Conservation (phyloP, 352 stramenopile genomes). For the Globisporangium nagaii region DNA sequence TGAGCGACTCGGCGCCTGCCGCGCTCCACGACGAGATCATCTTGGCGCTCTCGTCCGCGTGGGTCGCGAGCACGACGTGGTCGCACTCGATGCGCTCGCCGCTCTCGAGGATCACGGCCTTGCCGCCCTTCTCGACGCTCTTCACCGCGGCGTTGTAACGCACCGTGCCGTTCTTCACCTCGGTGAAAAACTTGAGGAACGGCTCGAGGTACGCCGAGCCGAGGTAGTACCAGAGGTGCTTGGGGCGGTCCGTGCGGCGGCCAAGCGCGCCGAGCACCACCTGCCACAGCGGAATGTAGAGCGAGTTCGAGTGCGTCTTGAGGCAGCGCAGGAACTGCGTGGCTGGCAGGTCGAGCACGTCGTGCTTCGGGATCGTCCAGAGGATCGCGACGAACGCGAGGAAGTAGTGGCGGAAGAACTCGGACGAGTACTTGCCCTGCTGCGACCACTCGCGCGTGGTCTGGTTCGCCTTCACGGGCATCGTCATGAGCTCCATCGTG, state of each 20-base stretch:
- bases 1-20: slow-evolving; percentile 56
- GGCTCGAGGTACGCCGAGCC: slow-evolving; percentile 79
- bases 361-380: slow-evolving; percentile 80
- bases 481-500: slow-evolving; percentile 81
- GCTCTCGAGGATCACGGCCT: slow-evolving; percentile 62
- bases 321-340: slow-evolving; percentile 85
- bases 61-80: slow-evolving; percentile 78
- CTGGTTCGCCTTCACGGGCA: slow-evolving; percentile 69
- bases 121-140: slow-evolving; percentile 69
- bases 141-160: slow-evolving; percentile 71
- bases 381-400: slow-evolving; percentile 82
- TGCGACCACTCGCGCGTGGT: slow-evolving; percentile 76
- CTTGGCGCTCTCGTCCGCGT: slow-evolving; percentile 71
- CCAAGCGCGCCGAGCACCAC: slow-evolving; percentile 71
- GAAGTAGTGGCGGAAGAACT: slow-evolving; percentile 89
- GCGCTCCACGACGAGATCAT: slow-evolving; percentile 70
- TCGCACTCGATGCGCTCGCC: slow-evolving; percentile 80
- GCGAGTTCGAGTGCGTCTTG: slow-evolving; percentile 83
- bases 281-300: slow-evolving; percentile 86
- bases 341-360: slow-evolving; percentile 76
- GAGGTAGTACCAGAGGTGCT: slow-evolving; percentile 84
- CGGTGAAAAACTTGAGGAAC: slow-evolving; percentile 83
- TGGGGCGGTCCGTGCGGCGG: slow-evolving; percentile 69
- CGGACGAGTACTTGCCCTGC: slow-evolving; percentile 63
- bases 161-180: slow-evolving; percentile 73